A percentile compares a stretch with the other conserved stretches of the same genome.
Conservation (phyloP, 306 rosid genomes). For the Spatholobus suberectus region DNA sequence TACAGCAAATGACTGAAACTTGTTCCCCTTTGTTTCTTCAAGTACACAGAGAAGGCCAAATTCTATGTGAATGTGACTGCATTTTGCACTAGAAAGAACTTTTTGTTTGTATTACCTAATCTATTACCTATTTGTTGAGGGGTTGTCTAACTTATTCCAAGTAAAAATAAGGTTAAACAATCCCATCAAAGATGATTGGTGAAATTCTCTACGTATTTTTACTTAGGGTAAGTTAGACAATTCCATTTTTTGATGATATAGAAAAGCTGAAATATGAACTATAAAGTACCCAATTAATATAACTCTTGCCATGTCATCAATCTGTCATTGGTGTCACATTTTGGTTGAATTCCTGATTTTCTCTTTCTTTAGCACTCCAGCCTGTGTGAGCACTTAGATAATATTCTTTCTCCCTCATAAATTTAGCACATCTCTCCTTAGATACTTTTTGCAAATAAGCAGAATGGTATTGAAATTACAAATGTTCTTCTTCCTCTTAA, state of each 20-base stretch:
- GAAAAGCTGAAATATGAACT: background rate
- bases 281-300: background rate
- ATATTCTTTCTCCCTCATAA: background rate
- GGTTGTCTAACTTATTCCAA: too few species aligned
- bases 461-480: background rate
- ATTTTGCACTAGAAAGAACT: background rate
- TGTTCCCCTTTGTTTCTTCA: slow-evolving; percentile 15
- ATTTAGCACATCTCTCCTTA: background rate
- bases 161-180: too few species aligned
- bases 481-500: background rate
- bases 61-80: background rate
- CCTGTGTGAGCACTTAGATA: background rate
- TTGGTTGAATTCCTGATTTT: background rate
- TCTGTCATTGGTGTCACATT: background rate
- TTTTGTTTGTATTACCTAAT: background rate
- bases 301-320: background rate
- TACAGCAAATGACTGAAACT: slow-evolving; percentile 9
- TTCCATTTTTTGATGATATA: background rate
- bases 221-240: too few species aligned
- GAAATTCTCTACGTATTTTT: too few species aligned
- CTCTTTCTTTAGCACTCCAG: background rate
- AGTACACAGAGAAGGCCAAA: background rate
- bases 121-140: background rate
- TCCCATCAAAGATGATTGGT: too few species aligned
- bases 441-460: background rate